These are phyloP conservation scores for Leishmania amazonensis DNA, from an alignment of 208 protist genomes.

Conservation along the genomic window DNA sequence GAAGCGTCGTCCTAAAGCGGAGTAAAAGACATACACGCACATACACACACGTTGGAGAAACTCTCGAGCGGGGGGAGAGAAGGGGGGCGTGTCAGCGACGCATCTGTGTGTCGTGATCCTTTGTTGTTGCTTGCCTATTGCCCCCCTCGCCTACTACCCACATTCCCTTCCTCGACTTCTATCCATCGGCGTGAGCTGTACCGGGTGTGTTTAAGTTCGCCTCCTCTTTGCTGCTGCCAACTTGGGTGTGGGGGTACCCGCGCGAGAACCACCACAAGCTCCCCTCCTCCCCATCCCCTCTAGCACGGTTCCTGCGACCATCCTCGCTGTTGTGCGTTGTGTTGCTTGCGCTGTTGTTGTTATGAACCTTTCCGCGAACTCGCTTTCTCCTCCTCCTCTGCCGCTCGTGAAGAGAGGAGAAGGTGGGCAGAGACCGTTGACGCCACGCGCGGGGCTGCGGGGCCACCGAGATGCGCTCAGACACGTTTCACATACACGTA, in stretches of 20 bases:
- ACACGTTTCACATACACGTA: constrained; percentile 1
- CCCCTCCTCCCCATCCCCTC: background rate
- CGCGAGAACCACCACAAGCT: background rate
- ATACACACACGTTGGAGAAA: background rate
- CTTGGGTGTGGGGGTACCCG: background rate
- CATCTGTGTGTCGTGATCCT: background rate
- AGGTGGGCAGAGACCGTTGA: background rate
- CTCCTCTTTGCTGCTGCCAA: background rate
- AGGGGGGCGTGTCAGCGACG: background rate
- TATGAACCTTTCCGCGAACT: background rate
- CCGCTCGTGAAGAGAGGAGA: background rate
- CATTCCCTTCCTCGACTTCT: background rate
- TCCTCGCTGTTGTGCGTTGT: background rate
- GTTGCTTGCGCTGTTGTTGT: background rate
- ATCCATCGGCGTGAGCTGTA: background rate
- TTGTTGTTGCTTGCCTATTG: background rate
- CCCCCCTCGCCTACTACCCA: background rate
- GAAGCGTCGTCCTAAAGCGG: background rate
- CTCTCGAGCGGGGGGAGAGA: background rate
- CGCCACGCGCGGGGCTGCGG: background rate
- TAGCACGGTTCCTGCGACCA: background rate
- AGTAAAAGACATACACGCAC: too few relatives aligned
- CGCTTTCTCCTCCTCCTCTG: background rate
- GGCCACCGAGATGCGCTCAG: background rate
- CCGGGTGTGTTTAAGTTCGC: background rate